Evolutionary conservation across 2,329 filamentous ascomycete species (phyloP).

Genomic region (Ophiostoma populinum): DNA sequence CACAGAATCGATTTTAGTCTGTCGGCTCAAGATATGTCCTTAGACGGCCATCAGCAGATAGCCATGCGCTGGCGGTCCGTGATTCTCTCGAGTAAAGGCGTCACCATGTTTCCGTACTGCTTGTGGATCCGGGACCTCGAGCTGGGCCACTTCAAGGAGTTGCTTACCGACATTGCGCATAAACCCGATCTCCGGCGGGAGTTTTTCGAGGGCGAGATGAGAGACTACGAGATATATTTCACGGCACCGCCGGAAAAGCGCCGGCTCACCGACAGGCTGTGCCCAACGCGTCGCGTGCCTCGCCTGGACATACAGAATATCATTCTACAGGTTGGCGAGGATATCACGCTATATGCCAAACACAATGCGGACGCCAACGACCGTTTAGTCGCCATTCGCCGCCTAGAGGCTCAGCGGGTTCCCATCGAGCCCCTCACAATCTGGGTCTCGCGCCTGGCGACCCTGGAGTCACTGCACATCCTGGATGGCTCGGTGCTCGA

Average conservation of each 20-base stretch:
- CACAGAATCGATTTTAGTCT: too few relatives aligned
- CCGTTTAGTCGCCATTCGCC: constrained; percentile 35
- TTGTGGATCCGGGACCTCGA: constrained; percentile 48
- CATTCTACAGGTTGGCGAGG: constrained; percentile 33
- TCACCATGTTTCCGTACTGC: constrained; percentile 51
- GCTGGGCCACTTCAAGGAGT: constrained; percentile 39
- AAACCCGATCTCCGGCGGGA: constrained; percentile 14
- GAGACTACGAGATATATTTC: constrained; percentile 18
- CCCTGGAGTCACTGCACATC: constrained; percentile 40
- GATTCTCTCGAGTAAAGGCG: constrained; percentile 43
- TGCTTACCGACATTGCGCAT: constrained; percentile 35
- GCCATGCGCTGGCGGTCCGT: constrained; percentile 51
- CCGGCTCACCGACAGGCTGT: too few relatives aligned
- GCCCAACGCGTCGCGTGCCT: too few relatives aligned
- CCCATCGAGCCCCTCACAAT: constrained; percentile 31
- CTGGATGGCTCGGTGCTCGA: constrained; percentile 43
- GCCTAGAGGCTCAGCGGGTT: constrained; percentile 34
- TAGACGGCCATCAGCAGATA: constrained; percentile 29
- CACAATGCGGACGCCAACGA: constrained; percentile 21
- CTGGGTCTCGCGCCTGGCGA: constrained; percentile 42
- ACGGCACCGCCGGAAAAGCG: too few relatives aligned
- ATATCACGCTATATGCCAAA: constrained; percentile 34
- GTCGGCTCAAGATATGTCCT: constrained; percentile 27
- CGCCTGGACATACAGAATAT: constrained; percentile 21
- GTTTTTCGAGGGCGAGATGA: constrained; percentile 26